Evolutionary conservation across 345 rosid species (phyloP), one percentile per base, ranked within the genome.

Genomic region (Leavenworthia alabamica): DNA sequence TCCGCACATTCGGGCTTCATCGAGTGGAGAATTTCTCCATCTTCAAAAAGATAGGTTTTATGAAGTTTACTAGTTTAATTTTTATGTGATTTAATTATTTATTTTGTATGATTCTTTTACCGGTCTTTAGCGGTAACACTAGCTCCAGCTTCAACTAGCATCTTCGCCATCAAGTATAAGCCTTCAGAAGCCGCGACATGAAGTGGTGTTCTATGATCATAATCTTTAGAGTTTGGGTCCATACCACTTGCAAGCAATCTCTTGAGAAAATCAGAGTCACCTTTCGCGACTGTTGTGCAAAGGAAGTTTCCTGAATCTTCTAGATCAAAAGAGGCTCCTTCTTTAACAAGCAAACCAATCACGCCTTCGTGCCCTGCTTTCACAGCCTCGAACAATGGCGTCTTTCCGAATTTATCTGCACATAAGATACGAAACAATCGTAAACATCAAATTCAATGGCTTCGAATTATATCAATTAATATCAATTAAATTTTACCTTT

Each of bases 161-260:
- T 58, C 68, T 83, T 86, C 48, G 93, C 89, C 84, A 87, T 86
- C 56, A 82, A 42, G 78, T 58, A 75, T 58, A 84, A 68, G 19
- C 96, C 99, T 78, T 90, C 95, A 29, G 99, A 87, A 56, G 92
- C 84, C 47, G 97, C 97, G 7, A 88, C 68, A 64, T 94, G 97
- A 74, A 94, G 97, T 9, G 97, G 90, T 7, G 97, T 90, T 63
- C 94, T 80, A 20, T 84, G 94, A 61, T 93, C 90, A 42, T 89
- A 93, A 74, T 93, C 96, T 72, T 70, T 83, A 29, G 86, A 77
- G 79, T 93, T 86, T 2, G 99, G 97, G 60, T 94, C 84, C 19
- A 86, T 61, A 22, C 97, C 96, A 59, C 64, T 63, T 46, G 83
- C 75, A 55, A 94, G 76, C 70, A 90, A 22, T 64, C 92, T 87